Conservation (phyloP, 2,329 filamentous ascomycete genomes). For the Diatrype stigma region DNA sequence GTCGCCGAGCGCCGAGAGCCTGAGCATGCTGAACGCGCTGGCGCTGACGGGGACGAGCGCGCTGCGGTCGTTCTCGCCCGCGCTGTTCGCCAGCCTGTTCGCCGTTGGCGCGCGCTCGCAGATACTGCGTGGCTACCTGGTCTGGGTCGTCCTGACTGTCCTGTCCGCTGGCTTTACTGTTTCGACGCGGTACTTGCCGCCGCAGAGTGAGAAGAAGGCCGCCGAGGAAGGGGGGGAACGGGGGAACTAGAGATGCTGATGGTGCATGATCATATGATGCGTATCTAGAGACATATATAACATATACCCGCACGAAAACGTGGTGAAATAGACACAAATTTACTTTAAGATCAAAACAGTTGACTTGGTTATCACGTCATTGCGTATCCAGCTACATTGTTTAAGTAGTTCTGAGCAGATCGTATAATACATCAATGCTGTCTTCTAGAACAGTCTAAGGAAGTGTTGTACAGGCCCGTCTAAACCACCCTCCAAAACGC, state of each 20-base stretch:
- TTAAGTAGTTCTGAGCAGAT: no score
- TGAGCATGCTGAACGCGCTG: constrained; percentile 70
- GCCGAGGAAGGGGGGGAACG: constrained; percentile 2
- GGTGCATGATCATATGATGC: no score
- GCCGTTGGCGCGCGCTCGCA: constrained; percentile 61
- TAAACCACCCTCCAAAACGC: constrained; percentile 3
- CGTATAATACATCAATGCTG: no score
- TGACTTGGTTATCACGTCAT: not conserved
- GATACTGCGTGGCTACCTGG: constrained; percentile 59
- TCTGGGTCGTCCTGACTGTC: constrained; percentile 56
- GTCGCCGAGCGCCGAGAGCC: constrained; percentile 56
- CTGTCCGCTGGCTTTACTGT: constrained; percentile 31
- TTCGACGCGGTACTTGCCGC: constrained; percentile 31
- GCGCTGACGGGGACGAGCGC: constrained; percentile 58
- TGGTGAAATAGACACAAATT: no score
- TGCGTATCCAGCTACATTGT: not conserved
- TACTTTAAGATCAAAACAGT: no score
- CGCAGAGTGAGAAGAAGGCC: constrained; percentile 20
- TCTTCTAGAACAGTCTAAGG: no score
- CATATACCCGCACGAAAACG: no score
- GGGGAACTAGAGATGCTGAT: no score
- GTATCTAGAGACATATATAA: no score
- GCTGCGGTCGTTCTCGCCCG: constrained; percentile 63
- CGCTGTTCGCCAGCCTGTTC: constrained; percentile 62
- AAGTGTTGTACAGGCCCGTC: not conserved